Percentiles rank a stretch among this genome's conserved stretches.
Evolutionary conservation across 345 rosid species (phyloP).

Genomic region (Raphanus raphanistrum): DNA sequence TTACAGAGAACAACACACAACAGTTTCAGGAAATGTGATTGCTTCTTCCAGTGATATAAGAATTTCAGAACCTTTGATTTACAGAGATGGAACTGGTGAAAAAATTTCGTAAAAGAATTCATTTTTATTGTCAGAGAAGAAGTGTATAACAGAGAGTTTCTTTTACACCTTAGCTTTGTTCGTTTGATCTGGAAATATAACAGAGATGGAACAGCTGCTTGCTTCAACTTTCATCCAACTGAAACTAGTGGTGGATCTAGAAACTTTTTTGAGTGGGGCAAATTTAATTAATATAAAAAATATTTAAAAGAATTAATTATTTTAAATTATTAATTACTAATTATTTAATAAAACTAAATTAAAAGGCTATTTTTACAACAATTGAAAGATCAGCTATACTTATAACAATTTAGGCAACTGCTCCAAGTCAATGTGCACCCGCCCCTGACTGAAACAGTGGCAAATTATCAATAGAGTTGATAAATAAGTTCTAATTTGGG

Average conservation of each 20-base stretch:
- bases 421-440: no score
- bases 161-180: not conserved
- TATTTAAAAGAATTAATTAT: no score
- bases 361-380: no score
- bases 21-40: slow-evolving; percentile 21
- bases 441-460: not conserved
- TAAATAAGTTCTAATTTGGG: not conserved
- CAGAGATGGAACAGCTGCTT: not conserved
- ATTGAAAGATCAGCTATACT: no score
- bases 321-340: no score
- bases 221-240: not conserved
- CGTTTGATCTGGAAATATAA: not conserved
- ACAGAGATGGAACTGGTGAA: slow-evolving; percentile 41
- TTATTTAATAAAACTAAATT: no score
- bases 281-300: no score
- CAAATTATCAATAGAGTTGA: not conserved
- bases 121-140: slow-evolving; percentile 21
- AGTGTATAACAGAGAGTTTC: not conserved
- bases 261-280: no score
- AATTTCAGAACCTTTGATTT: slow-evolving; percentile 57
- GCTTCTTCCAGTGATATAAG: slow-evolving; percentile 35
- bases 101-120: slow-evolving; percentile 31
- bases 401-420: no score
- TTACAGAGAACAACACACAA: slow-evolving; percentile 50
- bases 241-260: no score